Evolutionary conservation across 352 stramenopile genomes (phyloP).

Genomic region (Globisporangium okanoganense): DNA sequence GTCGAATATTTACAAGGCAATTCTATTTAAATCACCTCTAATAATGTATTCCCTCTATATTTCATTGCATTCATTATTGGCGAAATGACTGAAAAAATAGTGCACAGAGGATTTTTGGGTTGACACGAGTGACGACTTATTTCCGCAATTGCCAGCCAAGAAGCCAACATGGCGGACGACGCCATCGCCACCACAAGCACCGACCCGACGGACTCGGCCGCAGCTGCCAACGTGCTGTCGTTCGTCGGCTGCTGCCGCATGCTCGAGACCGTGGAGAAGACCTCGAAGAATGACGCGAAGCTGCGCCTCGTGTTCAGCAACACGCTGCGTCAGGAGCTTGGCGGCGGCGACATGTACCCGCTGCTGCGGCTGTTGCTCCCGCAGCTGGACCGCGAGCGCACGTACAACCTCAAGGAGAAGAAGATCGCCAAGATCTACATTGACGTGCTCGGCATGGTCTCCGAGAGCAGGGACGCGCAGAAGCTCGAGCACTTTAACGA

Average conservation of each 20-base stretch:
- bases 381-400: constrained; percentile 79
- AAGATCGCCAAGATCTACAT: constrained; percentile 82
- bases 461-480: constrained; percentile 61
- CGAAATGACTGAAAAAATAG: too few species aligned
- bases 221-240: constrained; percentile 27
- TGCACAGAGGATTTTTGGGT: constrained; percentile 1
- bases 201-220: background rate
- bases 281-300: constrained; percentile 72
- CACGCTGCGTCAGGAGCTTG: constrained; percentile 47
- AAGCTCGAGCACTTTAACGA: constrained; percentile 83
- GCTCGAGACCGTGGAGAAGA: constrained; percentile 65
- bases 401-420: constrained; percentile 86
- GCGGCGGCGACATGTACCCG: constrained; percentile 60
- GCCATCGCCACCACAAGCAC: background rate
- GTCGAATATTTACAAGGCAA: too few species aligned
- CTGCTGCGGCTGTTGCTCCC: constrained; percentile 71
- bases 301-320: constrained; percentile 73
- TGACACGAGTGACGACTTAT: background rate
- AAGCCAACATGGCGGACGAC: background rate
- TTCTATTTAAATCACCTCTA: too few species aligned
- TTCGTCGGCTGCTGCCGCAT: constrained; percentile 74
- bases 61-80: too few species aligned
- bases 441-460: constrained; percentile 62
- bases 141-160: background rate
- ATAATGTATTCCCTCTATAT: too few species aligned